These are phyloP conservation scores for Bruguiera parviflora DNA, from an alignment of 345 rosid species.

Conservation along the genomic window DNA sequence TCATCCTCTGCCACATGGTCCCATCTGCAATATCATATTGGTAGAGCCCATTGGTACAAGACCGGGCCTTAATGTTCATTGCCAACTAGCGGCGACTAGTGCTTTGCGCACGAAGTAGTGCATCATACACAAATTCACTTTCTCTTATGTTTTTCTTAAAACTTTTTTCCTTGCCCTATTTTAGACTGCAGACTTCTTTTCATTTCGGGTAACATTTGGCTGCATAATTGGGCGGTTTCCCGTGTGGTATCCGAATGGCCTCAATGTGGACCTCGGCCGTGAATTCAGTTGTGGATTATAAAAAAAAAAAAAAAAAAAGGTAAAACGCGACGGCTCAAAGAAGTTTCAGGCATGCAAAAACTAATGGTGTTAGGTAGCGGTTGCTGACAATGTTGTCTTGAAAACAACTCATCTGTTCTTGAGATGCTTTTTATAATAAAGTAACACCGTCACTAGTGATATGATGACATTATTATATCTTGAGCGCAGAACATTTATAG, in stretches of 20 bases:
- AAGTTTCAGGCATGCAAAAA: not conserved
- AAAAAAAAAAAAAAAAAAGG: not conserved
- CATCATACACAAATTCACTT: not conserved
- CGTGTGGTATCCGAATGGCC: not conserved
- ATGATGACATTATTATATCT: too few species aligned
- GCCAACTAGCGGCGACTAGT: not conserved
- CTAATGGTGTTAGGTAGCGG: not conserved
- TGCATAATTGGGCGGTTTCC: too few species aligned
- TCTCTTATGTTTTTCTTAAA: not conserved
- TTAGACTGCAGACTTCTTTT: too few species aligned
- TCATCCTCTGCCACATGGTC: slow-evolving; percentile 6
- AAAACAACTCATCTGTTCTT: not conserved
- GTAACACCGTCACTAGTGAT: too few species aligned
- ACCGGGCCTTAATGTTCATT: not conserved
- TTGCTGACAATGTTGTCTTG: not conserved
- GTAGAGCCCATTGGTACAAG: not conserved
- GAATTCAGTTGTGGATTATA: too few species aligned
- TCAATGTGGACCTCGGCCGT: too few species aligned
- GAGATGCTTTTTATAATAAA: not conserved
- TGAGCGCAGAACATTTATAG: too few species aligned
- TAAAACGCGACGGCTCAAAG: slow-evolving; percentile 11
- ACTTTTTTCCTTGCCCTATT: too few species aligned
- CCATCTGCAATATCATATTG: not conserved
- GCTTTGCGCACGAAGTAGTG: not conserved
- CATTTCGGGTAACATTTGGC: too few species aligned